These are phyloP conservation scores for Aspergillus sp. DNA, from an alignment of 2,329 filamentous ascomycete genomes.

Conservation along the genomic window DNA sequence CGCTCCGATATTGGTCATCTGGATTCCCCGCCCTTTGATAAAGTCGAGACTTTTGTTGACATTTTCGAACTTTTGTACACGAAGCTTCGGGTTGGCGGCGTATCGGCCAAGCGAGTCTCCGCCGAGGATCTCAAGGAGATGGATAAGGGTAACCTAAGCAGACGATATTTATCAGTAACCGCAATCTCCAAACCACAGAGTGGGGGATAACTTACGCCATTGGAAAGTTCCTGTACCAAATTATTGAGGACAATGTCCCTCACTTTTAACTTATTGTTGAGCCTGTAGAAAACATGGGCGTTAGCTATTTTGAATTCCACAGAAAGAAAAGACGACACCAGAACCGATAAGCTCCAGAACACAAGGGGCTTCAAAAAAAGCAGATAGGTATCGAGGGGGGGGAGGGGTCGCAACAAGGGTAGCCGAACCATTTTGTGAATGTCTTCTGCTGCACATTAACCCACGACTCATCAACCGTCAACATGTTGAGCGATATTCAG, in stretches of 20 bases:
- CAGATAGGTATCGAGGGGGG: background rate
- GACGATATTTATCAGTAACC: background rate
- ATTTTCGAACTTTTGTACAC: slow-evolving; percentile 97
- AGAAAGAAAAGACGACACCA: background rate
- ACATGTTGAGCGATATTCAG: slow-evolving; percentile 36
- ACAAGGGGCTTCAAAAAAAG: slow-evolving; percentile 2
- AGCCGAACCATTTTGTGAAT: slow-evolving; percentile 85
- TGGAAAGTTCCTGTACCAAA: slow-evolving; percentile 83
- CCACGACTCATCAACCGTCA: slow-evolving; percentile 62
- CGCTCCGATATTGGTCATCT: slow-evolving; percentile 97
- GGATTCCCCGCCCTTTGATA: slow-evolving; percentile 85
- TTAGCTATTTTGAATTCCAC: background rate
- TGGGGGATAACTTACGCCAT: slow-evolving; percentile 71
- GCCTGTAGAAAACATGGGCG: slow-evolving; percentile 54
- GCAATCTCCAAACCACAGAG: background rate
- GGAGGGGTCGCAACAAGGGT: background rate
- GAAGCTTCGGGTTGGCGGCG: slow-evolving; percentile 91
- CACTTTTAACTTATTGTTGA: slow-evolving; percentile 89
- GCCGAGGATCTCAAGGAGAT: slow-evolving; percentile 94
- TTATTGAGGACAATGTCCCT: slow-evolving; percentile 80
- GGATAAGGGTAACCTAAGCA: slow-evolving; percentile 81
- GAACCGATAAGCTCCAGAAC: background rate
- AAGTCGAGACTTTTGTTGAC: slow-evolving; percentile 94
- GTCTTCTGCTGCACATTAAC: slow-evolving; percentile 93
- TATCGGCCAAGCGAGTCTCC: slow-evolving; percentile 94